A percentile compares a stretch with the other conserved stretches of the same genome.
These are phyloP conservation scores for Stevia rebaudiana DNA, from an alignment of 140 eudicot genomes.

Conservation along the genomic window DNA sequence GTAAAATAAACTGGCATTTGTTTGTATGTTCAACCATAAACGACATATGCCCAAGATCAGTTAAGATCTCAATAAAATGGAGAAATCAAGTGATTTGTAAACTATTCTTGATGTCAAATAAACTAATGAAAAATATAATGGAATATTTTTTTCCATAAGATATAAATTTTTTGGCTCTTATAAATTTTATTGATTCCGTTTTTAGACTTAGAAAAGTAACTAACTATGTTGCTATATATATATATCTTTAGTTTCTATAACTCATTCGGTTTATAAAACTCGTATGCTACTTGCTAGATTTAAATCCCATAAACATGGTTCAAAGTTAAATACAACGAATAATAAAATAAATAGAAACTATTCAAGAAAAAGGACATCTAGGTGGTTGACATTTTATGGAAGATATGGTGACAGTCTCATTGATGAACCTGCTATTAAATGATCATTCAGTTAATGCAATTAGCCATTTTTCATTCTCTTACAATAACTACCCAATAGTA, in stretches of 20 bases:
- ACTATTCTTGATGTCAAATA: too few species aligned
- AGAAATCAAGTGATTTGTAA: neutral
- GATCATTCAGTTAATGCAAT: slow-evolving; percentile 11
- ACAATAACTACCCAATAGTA: slow-evolving; percentile 13
- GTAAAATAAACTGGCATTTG: neutral
- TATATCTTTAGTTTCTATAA: too few species aligned
- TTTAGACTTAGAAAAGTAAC: too few species aligned
- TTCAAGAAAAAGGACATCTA: slow-evolving; percentile 20
- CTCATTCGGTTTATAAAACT: too few species aligned
- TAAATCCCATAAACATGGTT: too few species aligned
- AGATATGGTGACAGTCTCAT: slow-evolving; percentile 7
- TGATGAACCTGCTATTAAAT: slow-evolving; percentile 20
- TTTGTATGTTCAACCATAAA: neutral
- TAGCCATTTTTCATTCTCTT: slow-evolving; percentile 1
- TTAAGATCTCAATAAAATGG: neutral
- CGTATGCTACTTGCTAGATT: too few species aligned
- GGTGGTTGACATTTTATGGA: slow-evolving; percentile 31
- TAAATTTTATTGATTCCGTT: too few species aligned
- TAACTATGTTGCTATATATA: too few species aligned
- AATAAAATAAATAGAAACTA: neutral
- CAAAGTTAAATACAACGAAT: too few species aligned
- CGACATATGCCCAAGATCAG: neutral
- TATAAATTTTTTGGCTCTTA: too few species aligned
- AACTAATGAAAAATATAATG: too few species aligned
- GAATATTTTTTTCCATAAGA: too few species aligned